Evolutionary conservation across 2,329 filamentous ascomycete species (phyloP).

Genomic region (Thelonectria olida): DNA sequence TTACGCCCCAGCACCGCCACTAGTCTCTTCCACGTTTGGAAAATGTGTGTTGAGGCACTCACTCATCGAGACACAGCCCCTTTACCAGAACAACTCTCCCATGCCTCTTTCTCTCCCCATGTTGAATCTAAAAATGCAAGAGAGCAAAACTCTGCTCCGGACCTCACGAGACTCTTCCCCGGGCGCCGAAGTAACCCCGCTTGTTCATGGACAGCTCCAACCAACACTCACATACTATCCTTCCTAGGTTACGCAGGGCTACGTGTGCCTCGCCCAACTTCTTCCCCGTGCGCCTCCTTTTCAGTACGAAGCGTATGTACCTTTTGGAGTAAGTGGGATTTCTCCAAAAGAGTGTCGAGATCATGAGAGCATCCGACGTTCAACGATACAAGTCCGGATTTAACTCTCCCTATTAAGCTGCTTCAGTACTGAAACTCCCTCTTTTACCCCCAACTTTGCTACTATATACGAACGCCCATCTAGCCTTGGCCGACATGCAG

Average conservation of each 20-base stretch:
- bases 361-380: not conserved
- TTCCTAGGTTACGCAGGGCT: slow-evolving; percentile 5
- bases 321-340: not conserved
- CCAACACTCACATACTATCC: not conserved
- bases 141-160: slow-evolving; percentile 14
- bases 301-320: not conserved
- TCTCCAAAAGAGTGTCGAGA: not conserved
- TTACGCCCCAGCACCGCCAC: no score
- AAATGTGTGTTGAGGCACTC: no score
- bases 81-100: not conserved
- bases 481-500: no score
- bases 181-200: not conserved
- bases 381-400: no score
- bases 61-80: not conserved
- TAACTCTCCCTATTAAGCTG: no score
- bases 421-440: no score
- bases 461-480: no score
- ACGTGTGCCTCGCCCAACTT: not conserved
- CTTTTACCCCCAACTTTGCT: no score
- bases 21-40: no score
- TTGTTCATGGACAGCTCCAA: slow-evolving; percentile 12
- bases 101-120: not conserved
- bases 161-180: slow-evolving; percentile 1
- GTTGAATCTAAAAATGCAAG: slow-evolving; percentile 22
- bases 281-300: slow-evolving; percentile 11